Conservation (phyloP, 2,329 filamentous ascomycete species). For the Cadophora sp. region DNA sequence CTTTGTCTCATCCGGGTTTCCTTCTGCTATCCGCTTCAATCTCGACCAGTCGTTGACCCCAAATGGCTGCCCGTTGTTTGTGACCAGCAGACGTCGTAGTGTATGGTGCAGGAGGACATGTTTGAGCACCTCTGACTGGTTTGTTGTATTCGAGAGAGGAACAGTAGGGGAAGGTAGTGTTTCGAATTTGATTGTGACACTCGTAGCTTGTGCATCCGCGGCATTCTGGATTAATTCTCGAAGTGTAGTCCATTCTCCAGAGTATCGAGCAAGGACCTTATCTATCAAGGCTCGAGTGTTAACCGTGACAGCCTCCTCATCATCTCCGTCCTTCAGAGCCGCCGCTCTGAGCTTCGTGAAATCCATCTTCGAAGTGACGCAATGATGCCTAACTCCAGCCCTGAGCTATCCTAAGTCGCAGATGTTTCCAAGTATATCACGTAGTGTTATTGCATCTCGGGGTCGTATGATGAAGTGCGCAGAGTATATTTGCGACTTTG, state of each 20-base stretch:
- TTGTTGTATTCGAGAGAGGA: constrained; percentile 67
- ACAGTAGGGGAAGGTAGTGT: constrained; percentile 83
- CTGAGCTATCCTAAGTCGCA: background rate
- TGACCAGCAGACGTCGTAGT: constrained; percentile 83
- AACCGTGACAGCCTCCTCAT: constrained; percentile 97
- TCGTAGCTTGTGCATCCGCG: constrained; percentile 92
- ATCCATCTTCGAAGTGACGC: constrained; percentile 58
- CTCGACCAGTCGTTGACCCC: constrained; percentile 90
- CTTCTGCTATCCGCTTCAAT: constrained; percentile 96
- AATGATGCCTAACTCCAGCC: background rate
- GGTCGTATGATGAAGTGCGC: background rate
- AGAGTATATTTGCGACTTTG: background rate
- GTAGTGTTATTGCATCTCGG: constrained; percentile 7
- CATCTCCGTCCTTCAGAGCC: constrained; percentile 83
- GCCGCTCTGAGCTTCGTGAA: constrained; percentile 82
- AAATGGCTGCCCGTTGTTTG: constrained; percentile 91
- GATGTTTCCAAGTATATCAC: background rate
- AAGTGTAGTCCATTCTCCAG: constrained; percentile 89
- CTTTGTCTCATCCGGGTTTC: constrained; percentile 98
- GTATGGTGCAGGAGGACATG: constrained; percentile 88
- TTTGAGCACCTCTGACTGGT: constrained; percentile 76
- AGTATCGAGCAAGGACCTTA: constrained; percentile 95
- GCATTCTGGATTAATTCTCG: constrained; percentile 98
- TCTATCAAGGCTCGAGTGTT: constrained; percentile 97
- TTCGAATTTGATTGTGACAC: constrained; percentile 90